Evolutionary conservation across 2,329 filamentous ascomycete genomes (phyloP).

Genomic region (Fusarium sp.): DNA sequence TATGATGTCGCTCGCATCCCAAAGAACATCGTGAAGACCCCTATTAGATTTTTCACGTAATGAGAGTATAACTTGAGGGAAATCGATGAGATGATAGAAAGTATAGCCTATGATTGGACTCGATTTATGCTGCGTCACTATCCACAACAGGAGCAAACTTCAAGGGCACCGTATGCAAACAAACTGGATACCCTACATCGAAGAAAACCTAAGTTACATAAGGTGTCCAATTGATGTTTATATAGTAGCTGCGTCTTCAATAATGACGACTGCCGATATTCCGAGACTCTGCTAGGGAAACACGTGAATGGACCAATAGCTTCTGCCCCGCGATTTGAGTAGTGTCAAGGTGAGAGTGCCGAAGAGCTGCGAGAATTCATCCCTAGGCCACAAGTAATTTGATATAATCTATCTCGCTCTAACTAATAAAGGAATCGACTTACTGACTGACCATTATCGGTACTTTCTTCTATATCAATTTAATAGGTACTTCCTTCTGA

Average conservation of each 20-base stretch:
- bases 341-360: not conserved
- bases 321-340: conserved; percentile 28
- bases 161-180: not conserved
- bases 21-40: not conserved
- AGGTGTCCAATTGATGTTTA: not conserved
- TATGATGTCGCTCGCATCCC: not conserved
- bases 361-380: not conserved
- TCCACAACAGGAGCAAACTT: not conserved
- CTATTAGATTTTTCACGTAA: too few relatives aligned
- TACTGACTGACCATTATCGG: not conserved
- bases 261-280: not conserved
- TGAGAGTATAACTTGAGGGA: not conserved
- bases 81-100: not conserved
- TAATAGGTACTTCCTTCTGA: not conserved
- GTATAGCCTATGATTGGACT: not conserved
- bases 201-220: not conserved
- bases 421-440: not conserved
- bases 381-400: not conserved
- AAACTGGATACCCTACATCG: not conserved
- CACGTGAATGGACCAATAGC: conserved; percentile 27
- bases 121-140: not conserved
- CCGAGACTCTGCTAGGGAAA: conserved; percentile 1
- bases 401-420: not conserved
- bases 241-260: not conserved
- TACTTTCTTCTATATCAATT: not conserved